Conservation (phyloP, 305 asterid species). For the Plantago coronopus region DNA sequence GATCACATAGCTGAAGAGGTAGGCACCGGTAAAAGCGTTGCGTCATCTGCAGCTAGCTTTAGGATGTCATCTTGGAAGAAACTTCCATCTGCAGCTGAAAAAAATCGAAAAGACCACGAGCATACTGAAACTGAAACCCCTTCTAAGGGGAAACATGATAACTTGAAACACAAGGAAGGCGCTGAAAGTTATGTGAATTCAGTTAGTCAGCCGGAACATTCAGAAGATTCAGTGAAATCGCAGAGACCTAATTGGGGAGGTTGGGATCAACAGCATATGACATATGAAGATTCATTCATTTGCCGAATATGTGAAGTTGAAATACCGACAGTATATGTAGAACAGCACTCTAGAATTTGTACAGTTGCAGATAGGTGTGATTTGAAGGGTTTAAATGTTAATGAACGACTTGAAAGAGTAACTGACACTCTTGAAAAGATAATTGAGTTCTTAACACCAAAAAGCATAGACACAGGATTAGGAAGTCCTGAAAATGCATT, state of each 20-base stretch:
- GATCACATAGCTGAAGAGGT: constrained; percentile 57
- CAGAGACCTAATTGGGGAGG: constrained; percentile 56
- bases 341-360: constrained; percentile 93
- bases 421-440: constrained; percentile 87
- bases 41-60: constrained; percentile 71
- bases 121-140: constrained; percentile 47
- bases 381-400: constrained; percentile 82
- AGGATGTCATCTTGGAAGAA: constrained; percentile 97
- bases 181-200: constrained; percentile 35
- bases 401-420: constrained; percentile 86
- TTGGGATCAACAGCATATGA: constrained; percentile 74
- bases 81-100: constrained; percentile 81
- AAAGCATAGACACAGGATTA: constrained; percentile 42
- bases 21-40: constrained; percentile 60
- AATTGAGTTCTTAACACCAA: constrained; percentile 80
- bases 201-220: constrained; percentile 34
- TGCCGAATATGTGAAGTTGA: constrained; percentile 99
- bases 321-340: constrained; percentile 90
- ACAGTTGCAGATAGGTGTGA: constrained; percentile 97
- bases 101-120: constrained; percentile 45
- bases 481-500: constrained; percentile 60
- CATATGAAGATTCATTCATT: constrained; percentile 81
- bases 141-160: constrained; percentile 40
- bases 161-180: constrained; percentile 38
- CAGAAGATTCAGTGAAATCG: constrained; percentile 46